Evolutionary conservation across 2,329 filamentous ascomycete species (phyloP), one percentile per base, ranked within the genome.

Genomic region (Aspergillus sp.): DNA sequence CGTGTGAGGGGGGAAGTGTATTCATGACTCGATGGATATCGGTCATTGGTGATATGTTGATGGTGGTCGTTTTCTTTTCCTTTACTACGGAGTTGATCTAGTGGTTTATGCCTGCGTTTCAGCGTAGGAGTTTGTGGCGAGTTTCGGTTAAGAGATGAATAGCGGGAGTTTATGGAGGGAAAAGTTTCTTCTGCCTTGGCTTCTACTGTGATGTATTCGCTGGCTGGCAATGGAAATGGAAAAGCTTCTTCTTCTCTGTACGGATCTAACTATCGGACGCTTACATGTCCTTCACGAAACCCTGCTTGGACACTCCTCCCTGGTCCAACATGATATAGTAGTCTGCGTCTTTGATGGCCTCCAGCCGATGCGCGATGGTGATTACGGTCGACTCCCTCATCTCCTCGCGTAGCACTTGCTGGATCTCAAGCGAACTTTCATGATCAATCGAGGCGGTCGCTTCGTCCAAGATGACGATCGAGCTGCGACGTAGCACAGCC

Each of bases 391-490:
- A 76, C 39, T 74, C 67, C 28, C 64, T 65, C 64, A 77, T 65
- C 60, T 77, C 74, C 52, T 76, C 72, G 3, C 74, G 60, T 3
- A 76, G 65, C 7, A 76, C 71, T 51, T 73, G 70, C 65, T 77
- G 74, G 4, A 77, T 76, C 45, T 77, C 74, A n/a, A 75, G 67
- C 15, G 86, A 85, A 1, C 86, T 89, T 63, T 87, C 85, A 55
- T 82, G 79, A 70, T 89, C 87, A 63, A 89, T 87, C 52, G 83
- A 86, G 2, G 87, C 86, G 2, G 87, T 89, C 2, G 87, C 87
- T 67, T 89, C 87, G 67, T 90, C 87, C 69, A 90, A 80, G 54
- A 90, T 84, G 9, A 90, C 78, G 63, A 89, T 82, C 0, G 84
- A 77, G 60, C 84, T 87, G n/a, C 84, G 75, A 8, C 87, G 74